Percentiles rank a stretch among this genome's conserved stretches.
phyloP scores from a whole-genome alignment of 225 moss, liverwort and hornwort species.

The Straminergon stramineum region DNA sequence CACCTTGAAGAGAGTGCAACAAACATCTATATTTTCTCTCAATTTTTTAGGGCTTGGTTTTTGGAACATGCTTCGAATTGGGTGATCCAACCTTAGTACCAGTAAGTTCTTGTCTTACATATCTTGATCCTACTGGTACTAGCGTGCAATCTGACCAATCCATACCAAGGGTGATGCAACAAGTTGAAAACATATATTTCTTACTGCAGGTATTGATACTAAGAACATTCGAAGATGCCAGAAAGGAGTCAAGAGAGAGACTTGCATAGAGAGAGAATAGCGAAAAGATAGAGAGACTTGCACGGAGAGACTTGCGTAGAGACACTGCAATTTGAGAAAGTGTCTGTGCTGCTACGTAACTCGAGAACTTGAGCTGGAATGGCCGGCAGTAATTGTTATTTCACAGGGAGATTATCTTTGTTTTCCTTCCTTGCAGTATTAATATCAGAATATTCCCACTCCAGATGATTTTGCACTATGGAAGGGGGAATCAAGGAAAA shows the following conservation, averaged over 20 bases:
- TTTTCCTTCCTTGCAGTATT: not conserved
- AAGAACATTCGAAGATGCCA: not conserved
- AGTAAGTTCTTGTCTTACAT: not conserved
- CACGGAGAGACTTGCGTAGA: not conserved
- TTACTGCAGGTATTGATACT: not conserved
- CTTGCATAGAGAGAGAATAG: not conserved
- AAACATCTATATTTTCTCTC: not conserved
- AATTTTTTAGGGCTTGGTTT: fast-evolving
- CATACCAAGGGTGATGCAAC: not conserved
- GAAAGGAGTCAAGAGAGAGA: not conserved
- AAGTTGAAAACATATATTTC: not conserved
- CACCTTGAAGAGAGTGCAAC: not conserved
- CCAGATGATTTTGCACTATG: not conserved
- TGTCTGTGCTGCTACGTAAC: not conserved
- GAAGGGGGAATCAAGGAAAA: not conserved
- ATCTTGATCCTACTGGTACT: not conserved
- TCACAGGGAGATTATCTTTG: not conserved
- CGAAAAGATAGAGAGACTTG: not conserved
- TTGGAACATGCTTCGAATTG: not conserved
- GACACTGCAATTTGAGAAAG: not conserved
- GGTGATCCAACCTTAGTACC: not conserved
- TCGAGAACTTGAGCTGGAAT: not conserved
- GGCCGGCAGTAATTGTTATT: not conserved
- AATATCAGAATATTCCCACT: too few relatives aligned
- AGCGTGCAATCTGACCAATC: not conserved